Evolutionary conservation across 768 basidiomycete genomes (phyloP).

Genomic region (Scleroderma bovista): DNA sequence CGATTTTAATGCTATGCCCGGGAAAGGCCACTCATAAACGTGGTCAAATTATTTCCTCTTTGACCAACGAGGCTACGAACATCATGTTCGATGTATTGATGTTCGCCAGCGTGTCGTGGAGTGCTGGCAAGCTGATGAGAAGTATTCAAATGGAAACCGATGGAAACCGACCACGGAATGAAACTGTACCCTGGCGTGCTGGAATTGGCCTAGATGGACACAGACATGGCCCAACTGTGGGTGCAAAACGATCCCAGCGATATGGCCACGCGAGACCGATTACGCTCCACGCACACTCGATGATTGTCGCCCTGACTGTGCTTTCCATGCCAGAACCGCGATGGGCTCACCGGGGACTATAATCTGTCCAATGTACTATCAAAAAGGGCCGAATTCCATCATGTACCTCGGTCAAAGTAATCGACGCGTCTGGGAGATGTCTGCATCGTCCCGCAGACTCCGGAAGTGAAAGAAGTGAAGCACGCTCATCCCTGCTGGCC

Average conservation of each 20-base stretch:
- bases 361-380: slow-evolving; percentile 5
- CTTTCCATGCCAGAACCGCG: slow-evolving; percentile 8
- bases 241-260: background rate
- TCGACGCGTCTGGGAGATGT: slow-evolving; percentile 13
- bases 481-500: slow-evolving; percentile 27
- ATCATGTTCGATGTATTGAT: slow-evolving; percentile 5
- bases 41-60: slow-evolving; percentile 10
- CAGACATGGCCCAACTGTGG: background rate
- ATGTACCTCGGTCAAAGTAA: slow-evolving; percentile 10
- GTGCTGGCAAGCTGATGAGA: slow-evolving; percentile 3
- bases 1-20: slow-evolving; percentile 4
- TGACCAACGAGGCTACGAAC: slow-evolving; percentile 4
- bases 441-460: slow-evolving; percentile 19
- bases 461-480: slow-evolving; percentile 19
- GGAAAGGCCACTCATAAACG: slow-evolving; percentile 8
- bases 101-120: slow-evolving; percentile 18
- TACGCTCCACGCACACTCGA: background rate
- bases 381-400: slow-evolving; percentile 17
- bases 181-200: slow-evolving; percentile 11
- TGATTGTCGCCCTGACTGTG: background rate
- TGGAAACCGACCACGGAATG: slow-evolving; percentile 5
- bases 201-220: slow-evolving; percentile 2
- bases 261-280: background rate
- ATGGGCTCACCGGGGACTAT: slow-evolving; percentile 9
- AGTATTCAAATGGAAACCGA: slow-evolving; percentile 5